Evolutionary conservation across 495 filamentous ascomycete species (phyloP).

Genomic region (Cetradonia linearis): DNA sequence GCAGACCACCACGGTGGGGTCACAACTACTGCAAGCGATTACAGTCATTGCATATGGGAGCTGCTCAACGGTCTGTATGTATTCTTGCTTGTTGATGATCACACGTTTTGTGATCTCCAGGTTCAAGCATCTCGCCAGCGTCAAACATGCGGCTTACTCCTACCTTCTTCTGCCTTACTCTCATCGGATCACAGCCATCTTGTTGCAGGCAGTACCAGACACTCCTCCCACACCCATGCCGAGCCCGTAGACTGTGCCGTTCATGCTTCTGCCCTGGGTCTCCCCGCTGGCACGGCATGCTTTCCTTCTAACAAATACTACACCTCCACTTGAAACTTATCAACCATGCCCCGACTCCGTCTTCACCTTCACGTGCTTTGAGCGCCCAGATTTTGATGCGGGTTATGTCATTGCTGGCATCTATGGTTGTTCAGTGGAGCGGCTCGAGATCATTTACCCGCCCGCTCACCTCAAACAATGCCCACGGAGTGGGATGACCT

Average conservation of each 20-base stretch:
- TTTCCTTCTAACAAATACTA: no score
- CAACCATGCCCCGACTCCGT: background rate
- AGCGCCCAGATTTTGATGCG: background rate
- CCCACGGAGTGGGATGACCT: background rate
- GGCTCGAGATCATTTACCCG: constrained; percentile 9
- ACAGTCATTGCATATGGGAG: background rate
- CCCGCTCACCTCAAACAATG: constrained; percentile 11
- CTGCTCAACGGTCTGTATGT: background rate
- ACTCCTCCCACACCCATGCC: no score
- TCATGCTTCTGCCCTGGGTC: no score
- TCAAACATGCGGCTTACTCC: background rate
- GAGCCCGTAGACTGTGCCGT: no score
- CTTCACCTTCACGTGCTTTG: background rate
- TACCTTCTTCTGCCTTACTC: background rate
- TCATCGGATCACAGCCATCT: background rate
- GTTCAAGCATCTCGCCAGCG: background rate
- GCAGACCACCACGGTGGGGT: background rate
- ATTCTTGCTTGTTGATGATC: background rate
- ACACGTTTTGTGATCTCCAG: background rate
- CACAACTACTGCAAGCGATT: background rate
- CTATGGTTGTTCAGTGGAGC: constrained; percentile 8
- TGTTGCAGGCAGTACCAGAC: background rate
- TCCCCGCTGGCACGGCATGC: no score
- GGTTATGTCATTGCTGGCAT: background rate
- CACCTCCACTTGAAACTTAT: background rate